Evolutionary conservation across 805 yeast species (phyloP).

Genomic region (Gaillardinia entomophila): DNA sequence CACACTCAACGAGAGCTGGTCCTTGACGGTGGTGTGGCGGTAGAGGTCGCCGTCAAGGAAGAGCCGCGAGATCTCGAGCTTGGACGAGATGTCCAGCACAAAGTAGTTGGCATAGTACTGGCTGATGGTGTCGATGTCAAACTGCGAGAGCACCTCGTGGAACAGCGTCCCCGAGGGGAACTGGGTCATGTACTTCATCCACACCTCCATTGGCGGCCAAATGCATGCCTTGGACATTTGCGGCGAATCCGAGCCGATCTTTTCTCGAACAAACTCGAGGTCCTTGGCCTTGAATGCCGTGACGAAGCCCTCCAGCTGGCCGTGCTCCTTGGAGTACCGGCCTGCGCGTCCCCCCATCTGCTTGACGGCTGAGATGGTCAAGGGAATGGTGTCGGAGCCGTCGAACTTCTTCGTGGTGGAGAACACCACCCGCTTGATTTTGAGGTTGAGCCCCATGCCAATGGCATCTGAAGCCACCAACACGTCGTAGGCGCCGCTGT

Average conservation of each 20-base stretch:
- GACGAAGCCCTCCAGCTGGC: slow-evolving; percentile 43
- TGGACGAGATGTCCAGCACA: slow-evolving; percentile 32
- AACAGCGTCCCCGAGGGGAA: slow-evolving; percentile 48
- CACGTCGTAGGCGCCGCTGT: slow-evolving; percentile 72
- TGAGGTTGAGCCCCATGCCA: slow-evolving; percentile 93
- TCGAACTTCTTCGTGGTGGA: slow-evolving; percentile 63
- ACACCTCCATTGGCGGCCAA: slow-evolving; percentile 77
- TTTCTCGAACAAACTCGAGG: slow-evolving; percentile 38
- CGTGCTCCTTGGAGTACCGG: slow-evolving; percentile 43
- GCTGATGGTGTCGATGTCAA: slow-evolving; percentile 34
- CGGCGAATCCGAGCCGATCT: slow-evolving; percentile 47
- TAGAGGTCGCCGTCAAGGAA: slow-evolving; percentile 32
- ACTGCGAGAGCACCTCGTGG: slow-evolving; percentile 40
- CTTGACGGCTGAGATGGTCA: slow-evolving; percentile 66
- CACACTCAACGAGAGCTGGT: slow-evolving; percentile 50
- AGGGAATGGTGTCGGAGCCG: slow-evolving; percentile 44
- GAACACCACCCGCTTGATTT: slow-evolving; percentile 76
- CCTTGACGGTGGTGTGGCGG: slow-evolving; percentile 39
- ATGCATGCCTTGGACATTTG: slow-evolving; percentile 56
- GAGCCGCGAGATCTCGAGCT: slow-evolving; percentile 36
- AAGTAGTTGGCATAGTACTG: slow-evolving; percentile 20
- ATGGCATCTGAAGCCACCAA: slow-evolving; percentile 94
- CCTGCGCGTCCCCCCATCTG: slow-evolving; percentile 98
- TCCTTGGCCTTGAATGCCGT: slow-evolving; percentile 46
- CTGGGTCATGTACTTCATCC: slow-evolving; percentile 60